These are phyloP conservation scores for Elongisporangium prolatum DNA, from an alignment of 352 stramenopile genomes.

Conservation along the genomic window DNA sequence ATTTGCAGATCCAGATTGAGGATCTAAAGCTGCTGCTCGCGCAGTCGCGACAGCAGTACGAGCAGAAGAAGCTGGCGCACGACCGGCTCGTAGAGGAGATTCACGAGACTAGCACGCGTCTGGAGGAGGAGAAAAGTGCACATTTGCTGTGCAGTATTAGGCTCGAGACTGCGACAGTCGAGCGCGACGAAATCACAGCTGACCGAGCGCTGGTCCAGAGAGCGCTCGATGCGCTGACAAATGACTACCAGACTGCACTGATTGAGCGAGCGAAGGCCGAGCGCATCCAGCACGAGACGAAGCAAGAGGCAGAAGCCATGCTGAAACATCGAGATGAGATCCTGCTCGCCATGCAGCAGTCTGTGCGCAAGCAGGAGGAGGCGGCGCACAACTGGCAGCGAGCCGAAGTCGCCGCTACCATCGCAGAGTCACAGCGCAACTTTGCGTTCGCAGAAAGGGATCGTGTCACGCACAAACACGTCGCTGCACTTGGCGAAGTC, in stretches of 20 bases:
- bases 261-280: constrained; percentile 29
- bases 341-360: constrained; percentile 36
- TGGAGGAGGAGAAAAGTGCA: constrained; percentile 46
- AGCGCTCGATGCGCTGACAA: constrained; percentile 10
- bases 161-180: constrained; percentile 3
- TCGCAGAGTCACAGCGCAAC: constrained; percentile 66
- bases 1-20: constrained; percentile 61
- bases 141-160: constrained; percentile 10
- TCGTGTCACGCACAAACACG: constrained; percentile 35
- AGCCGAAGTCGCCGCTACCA: constrained; percentile 47
- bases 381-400: constrained; percentile 44
- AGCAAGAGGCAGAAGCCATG: constrained; percentile 23
- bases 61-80: constrained; percentile 18
- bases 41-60: constrained; percentile 18
- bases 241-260: constrained; percentile 16
- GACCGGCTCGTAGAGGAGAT: constrained; percentile 25
- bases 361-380: constrained; percentile 37
- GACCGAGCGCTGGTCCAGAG: constrained; percentile 10
- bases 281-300: constrained; percentile 15
- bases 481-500: constrained; percentile 37
- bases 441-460: constrained; percentile 57
- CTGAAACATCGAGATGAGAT: constrained; percentile 47
- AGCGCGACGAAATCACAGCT: constrained; percentile 2
- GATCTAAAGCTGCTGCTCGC: constrained; percentile 35
- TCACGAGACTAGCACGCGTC: constrained; percentile 22